Evolutionary conservation across 2,329 filamentous ascomycete genomes (phyloP).

Genomic region (Penicillium sp.): DNA sequence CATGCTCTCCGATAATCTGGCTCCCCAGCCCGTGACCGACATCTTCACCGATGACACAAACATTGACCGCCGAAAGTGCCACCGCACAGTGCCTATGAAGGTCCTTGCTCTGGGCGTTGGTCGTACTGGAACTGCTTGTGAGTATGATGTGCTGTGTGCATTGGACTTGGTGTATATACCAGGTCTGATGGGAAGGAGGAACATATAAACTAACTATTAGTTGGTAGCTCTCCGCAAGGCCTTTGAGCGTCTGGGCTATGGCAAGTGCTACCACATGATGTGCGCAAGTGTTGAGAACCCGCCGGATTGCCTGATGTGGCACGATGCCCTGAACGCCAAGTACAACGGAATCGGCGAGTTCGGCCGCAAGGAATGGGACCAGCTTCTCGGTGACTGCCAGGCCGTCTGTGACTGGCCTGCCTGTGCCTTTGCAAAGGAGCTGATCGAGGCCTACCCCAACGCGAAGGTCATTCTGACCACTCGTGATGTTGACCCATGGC

Average conservation of each 20-base stretch:
- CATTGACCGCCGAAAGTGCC: slow-evolving; percentile 64
- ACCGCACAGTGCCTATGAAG: slow-evolving; percentile 67
- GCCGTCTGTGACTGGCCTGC: slow-evolving; percentile 69
- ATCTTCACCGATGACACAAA: slow-evolving; percentile 62
- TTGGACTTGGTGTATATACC: neutral
- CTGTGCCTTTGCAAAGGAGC: slow-evolving; percentile 65
- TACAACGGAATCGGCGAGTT: slow-evolving; percentile 62
- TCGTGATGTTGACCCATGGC: slow-evolving; percentile 65
- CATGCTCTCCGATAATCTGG: slow-evolving; percentile 36
- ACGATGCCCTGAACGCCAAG: slow-evolving; percentile 63
- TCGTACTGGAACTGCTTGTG: slow-evolving; percentile 68
- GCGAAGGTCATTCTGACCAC: slow-evolving; percentile 69
- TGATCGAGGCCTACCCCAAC: slow-evolving; percentile 69
- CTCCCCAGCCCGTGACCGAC: slow-evolving; percentile 43
- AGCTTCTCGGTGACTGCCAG: slow-evolving; percentile 63
- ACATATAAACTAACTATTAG: slow-evolving; percentile 6
- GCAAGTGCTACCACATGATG: slow-evolving; percentile 73
- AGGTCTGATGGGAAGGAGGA: neutral
- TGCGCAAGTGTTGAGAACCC: slow-evolving; percentile 66
- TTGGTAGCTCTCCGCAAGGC: slow-evolving; percentile 61
- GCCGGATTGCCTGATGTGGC: slow-evolving; percentile 66
- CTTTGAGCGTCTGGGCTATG: slow-evolving; percentile 63
- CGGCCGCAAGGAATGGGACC: slow-evolving; percentile 66
- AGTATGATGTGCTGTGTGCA: slow-evolving; percentile 25
- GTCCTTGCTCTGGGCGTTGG: slow-evolving; percentile 68